Percentiles rank a stretch among this genome's conserved stretches.
Evolutionary conservation across 1,284 basidiomycete genomes (phyloP).

Genomic region (Paramarasmius palmivorus): DNA sequence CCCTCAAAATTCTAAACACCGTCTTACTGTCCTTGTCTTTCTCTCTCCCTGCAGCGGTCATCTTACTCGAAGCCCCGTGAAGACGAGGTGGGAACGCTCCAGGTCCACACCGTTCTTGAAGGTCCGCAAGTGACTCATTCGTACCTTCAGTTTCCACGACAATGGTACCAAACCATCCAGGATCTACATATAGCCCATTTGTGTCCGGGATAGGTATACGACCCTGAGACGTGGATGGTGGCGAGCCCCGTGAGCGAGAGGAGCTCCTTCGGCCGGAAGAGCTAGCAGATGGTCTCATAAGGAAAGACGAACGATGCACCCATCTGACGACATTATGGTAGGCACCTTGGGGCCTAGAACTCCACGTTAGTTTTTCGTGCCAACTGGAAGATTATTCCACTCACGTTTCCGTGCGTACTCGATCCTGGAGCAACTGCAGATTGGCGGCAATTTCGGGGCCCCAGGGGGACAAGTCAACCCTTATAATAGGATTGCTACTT

Average conservation of each 20-base stretch:
- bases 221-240: constrained; percentile 4
- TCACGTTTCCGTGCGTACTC: constrained; percentile 77
- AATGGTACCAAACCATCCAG: constrained; percentile 78
- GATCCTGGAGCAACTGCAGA: constrained; percentile 74
- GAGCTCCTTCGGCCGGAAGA: constrained; percentile 1
- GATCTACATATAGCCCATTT: constrained; percentile 60
- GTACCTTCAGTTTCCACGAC: constrained; percentile 83
- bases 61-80: constrained; percentile 13
- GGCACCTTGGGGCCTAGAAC: constrained; percentile 66
- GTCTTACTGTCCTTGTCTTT: constrained; percentile 46
- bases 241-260: constrained; percentile 4
- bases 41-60: constrained; percentile 14
- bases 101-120: constrained; percentile 69
- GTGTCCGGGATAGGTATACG: constrained; percentile 55
- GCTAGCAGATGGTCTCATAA: constrained; percentile 40
- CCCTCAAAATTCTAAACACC: constrained; percentile 72
- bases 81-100: constrained; percentile 64
- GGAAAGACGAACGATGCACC: constrained; percentile 77
- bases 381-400: constrained; percentile 25
- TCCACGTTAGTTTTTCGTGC: background rate
- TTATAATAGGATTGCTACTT: constrained; percentile 65
- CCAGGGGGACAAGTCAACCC: constrained; percentile 75
- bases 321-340: constrained; percentile 79
- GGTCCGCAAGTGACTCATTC: constrained; percentile 76
- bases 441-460: constrained; percentile 71